phyloP scores from a whole-genome alignment of 2,329 filamentous ascomycete species.

The Didymella pinodella region DNA sequence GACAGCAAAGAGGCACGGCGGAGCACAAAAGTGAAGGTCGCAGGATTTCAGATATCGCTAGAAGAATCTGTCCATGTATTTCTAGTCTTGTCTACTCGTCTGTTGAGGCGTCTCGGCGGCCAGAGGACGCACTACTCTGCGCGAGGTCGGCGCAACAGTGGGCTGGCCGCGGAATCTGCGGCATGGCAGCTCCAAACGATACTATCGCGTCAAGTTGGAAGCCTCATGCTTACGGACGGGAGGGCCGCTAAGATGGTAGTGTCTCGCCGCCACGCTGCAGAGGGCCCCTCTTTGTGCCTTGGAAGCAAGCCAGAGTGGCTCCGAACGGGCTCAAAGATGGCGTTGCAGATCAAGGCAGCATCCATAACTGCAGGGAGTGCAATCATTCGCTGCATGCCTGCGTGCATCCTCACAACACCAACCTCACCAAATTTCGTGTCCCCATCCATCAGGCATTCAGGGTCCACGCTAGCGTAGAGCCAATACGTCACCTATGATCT shows the following conservation, averaged over 20 bases:
- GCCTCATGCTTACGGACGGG: slow-evolving; percentile 21
- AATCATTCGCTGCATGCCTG: slow-evolving; percentile 8
- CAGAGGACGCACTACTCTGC: slow-evolving; percentile 29
- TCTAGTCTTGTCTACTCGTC: slow-evolving; percentile 12
- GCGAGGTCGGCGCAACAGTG: slow-evolving; percentile 29
- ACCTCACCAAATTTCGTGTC: slow-evolving; percentile 3
- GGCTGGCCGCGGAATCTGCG: slow-evolving; percentile 31
- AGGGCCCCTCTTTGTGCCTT: slow-evolving; percentile 19
- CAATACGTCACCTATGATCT: slow-evolving; percentile 32
- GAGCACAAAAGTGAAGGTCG: not conserved
- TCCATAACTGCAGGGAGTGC: slow-evolving; percentile 12
- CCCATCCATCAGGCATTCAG: slow-evolving; percentile 20
- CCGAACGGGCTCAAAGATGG: slow-evolving; percentile 12
- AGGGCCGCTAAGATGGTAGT: slow-evolving; percentile 25
- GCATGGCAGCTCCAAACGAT: slow-evolving; percentile 24
- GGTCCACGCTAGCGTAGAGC: slow-evolving; percentile 15
- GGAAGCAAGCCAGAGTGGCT: slow-evolving; percentile 16
- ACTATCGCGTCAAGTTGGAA: slow-evolving; percentile 14
- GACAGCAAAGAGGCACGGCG: not conserved
- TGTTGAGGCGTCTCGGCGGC: slow-evolving; percentile 22
- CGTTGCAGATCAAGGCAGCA: slow-evolving; percentile 20
- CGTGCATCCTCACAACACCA: slow-evolving; percentile 11
- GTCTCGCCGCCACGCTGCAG: slow-evolving; percentile 27
- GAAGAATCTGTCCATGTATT: slow-evolving; percentile 11
- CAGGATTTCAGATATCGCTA: not conserved